Percentiles rank a stretch among this genome's conserved stretches.
Conservation (phyloP, 2,329 filamentous ascomycete species). For the Fusarium secorum region DNA sequence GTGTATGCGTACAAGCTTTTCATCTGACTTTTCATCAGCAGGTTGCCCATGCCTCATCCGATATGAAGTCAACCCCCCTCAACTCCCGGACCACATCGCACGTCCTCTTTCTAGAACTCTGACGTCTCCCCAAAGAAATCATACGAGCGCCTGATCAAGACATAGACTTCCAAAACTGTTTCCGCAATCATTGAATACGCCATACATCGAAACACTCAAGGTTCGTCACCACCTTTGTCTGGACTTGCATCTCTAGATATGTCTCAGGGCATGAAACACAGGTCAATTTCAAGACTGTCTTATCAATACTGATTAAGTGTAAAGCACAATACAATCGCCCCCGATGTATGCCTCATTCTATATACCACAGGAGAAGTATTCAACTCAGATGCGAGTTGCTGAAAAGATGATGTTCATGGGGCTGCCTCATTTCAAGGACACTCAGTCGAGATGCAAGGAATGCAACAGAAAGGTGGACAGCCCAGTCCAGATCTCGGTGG, state of each 20-base stretch:
- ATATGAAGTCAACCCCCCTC: background rate
- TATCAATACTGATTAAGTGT: background rate
- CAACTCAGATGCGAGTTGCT: background rate
- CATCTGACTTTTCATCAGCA: background rate
- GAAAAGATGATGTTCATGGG: constrained; percentile 28
- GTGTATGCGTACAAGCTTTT: background rate
- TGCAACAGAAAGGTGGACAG: constrained; percentile 1
- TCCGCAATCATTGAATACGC: no score
- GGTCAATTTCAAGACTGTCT: background rate
- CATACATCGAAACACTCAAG: background rate
- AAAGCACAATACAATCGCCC: background rate
- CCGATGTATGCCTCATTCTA: constrained; percentile 1
- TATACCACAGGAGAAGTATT: background rate
- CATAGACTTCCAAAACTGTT: background rate
- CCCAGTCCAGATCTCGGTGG: background rate
- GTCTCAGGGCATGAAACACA: background rate
- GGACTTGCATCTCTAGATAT: background rate
- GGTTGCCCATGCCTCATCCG: background rate
- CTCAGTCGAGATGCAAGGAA: background rate
- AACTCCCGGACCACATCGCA: background rate
- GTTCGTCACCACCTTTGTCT: background rate
- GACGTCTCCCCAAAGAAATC: background rate
- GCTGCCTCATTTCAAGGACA: background rate
- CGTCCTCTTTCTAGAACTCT: background rate
- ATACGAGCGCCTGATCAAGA: background rate